A percentile compares a stretch with the other conserved stretches of the same genome.
These are phyloP conservation scores for Yamagishiella unicocca DNA, from an alignment of 139 green algal species.

Conservation along the genomic window DNA sequence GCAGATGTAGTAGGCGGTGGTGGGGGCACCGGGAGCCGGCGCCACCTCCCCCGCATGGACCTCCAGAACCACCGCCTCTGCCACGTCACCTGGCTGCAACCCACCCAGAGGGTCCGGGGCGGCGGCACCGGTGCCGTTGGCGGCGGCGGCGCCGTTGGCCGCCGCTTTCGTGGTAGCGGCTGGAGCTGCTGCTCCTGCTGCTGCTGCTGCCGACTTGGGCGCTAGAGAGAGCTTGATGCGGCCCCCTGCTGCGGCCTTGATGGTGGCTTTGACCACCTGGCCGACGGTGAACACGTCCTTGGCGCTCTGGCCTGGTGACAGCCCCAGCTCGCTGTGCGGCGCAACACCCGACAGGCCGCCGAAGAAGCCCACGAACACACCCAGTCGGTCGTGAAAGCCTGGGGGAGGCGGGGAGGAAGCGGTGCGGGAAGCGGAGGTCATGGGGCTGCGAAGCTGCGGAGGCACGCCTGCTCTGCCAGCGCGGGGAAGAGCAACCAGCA, in stretches of 20 bases:
- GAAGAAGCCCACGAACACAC: slow-evolving; percentile 94
- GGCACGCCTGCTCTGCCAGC: too few relatives aligned
- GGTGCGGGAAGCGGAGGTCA: too few relatives aligned
- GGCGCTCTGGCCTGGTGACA: slow-evolving; percentile 71
- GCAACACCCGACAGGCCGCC: slow-evolving; percentile 79
- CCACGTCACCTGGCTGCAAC: slow-evolving; percentile 69
- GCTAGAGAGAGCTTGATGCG: slow-evolving; percentile 68
- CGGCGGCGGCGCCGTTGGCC: not conserved
- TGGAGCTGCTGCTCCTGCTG: slow-evolving; percentile 28
- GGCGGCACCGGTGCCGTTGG: not conserved
- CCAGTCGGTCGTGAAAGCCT: slow-evolving; percentile 68
- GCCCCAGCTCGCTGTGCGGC: slow-evolving; percentile 70
- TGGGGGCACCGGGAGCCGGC: not conserved
- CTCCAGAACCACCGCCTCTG: slow-evolving; percentile 56
- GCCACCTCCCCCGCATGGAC: slow-evolving; percentile 6
- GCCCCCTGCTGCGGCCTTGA: slow-evolving; percentile 57
- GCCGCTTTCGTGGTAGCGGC: too few relatives aligned
- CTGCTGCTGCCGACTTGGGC: slow-evolving; percentile 37
- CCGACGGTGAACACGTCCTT: slow-evolving; percentile 22
- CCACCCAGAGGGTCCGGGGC: slow-evolving; percentile 53
- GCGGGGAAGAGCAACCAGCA: too few relatives aligned
- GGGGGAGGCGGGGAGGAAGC: not conserved
- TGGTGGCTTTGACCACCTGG: slow-evolving; percentile 52
- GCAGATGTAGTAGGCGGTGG: not conserved
- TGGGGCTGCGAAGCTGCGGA: too few relatives aligned